These are phyloP conservation scores for Hypoxylon sp. DNA, from an alignment of 2,329 filamentous ascomycete genomes.

Conservation along the genomic window DNA sequence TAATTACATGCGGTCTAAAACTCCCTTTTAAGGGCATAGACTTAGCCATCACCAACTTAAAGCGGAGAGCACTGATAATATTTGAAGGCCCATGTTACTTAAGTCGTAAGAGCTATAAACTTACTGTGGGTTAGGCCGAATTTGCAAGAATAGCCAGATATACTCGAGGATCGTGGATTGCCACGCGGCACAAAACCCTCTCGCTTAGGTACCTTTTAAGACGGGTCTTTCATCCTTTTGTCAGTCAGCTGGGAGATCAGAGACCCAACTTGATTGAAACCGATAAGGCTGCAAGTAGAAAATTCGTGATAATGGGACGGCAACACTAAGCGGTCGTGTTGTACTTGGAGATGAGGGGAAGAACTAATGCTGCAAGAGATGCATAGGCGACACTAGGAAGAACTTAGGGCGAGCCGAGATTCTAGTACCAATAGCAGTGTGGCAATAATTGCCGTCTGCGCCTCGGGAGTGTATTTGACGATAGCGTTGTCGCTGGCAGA, in stretches of 20 bases:
- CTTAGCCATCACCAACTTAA: background rate
- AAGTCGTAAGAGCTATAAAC: slow-evolving; percentile 17
- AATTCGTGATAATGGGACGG: slow-evolving; percentile 33
- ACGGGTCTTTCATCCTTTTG: slow-evolving; percentile 21
- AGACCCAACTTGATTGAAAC: slow-evolving; percentile 22
- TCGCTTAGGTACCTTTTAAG: slow-evolving; percentile 21
- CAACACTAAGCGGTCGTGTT: slow-evolving; percentile 27
- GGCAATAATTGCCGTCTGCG: slow-evolving; percentile 45
- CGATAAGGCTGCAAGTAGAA: slow-evolving; percentile 39
- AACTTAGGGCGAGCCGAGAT: slow-evolving; percentile 33
- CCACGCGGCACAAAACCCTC: slow-evolving; percentile 27
- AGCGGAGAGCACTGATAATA: slow-evolving; percentile 12
- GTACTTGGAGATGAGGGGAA: slow-evolving; percentile 41
- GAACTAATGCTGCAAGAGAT: slow-evolving; percentile 45
- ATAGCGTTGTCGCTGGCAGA: slow-evolving; percentile 35
- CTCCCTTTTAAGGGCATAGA: background rate
- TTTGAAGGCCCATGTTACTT: slow-evolving; percentile 13
- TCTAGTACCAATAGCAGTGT: slow-evolving; percentile 41
- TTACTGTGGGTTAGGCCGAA: slow-evolving; percentile 16
- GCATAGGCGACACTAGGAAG: slow-evolving; percentile 41
- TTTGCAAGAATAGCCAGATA: slow-evolving; percentile 28
- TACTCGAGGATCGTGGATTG: slow-evolving; percentile 28
- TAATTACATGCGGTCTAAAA: slow-evolving; percentile 7
- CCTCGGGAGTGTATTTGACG: slow-evolving; percentile 32
- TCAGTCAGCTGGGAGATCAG: slow-evolving; percentile 15